Evolutionary conservation across 2,329 filamentous ascomycete genomes (phyloP).

Genomic region (Aspergillus quadricinctus): DNA sequence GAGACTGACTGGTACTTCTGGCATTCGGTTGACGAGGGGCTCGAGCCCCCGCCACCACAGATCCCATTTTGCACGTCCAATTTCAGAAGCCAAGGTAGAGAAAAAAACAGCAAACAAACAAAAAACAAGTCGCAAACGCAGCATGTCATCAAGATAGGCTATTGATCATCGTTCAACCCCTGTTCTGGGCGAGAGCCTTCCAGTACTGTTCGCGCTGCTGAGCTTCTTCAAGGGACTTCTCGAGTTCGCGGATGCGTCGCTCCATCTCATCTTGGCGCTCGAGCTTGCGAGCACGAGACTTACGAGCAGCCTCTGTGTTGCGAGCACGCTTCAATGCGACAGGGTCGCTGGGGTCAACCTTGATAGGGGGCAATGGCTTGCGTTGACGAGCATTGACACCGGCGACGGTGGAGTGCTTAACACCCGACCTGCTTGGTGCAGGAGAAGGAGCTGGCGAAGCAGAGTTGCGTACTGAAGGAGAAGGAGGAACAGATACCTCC

Average conservation of each 20-base stretch:
- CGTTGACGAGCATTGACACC: conserved; percentile 71
- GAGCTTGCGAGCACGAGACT: conserved; percentile 84
- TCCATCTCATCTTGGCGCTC: conserved; percentile 71
- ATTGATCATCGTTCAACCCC: conserved; percentile 17
- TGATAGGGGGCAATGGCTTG: conserved; percentile 75
- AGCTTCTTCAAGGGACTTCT: conserved; percentile 41
- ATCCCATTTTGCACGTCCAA: conserved; percentile 12
- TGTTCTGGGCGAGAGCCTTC: conserved; percentile 29
- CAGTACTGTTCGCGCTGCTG: conserved; percentile 36
- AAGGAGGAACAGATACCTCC: conserved; percentile 5
- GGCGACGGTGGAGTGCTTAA: conserved; percentile 63
- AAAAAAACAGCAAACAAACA: conserved; percentile 18
- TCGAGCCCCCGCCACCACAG: conserved; percentile 34
- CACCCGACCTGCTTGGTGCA: conserved; percentile 43
- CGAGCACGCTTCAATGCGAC: conserved; percentile 88
- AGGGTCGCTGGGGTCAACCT: conserved; percentile 68
- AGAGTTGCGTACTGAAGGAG: conserved; percentile 30
- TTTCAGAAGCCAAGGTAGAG: conserved; percentile 8
- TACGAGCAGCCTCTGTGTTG: conserved; percentile 89
- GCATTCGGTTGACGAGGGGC: conserved; percentile 25
- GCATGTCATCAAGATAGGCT: conserved; percentile 8
- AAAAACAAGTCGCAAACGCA: conserved; percentile 10
- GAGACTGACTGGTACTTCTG: conserved; percentile 21
- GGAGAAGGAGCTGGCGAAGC: conserved; percentile 40
- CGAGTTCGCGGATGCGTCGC: conserved; percentile 64